A percentile compares a stretch with the other conserved stretches of the same genome.
These are phyloP conservation scores for Collybiopsis confluens DNA, from an alignment of 768 basidiomycete genomes.

Conservation along the genomic window DNA sequence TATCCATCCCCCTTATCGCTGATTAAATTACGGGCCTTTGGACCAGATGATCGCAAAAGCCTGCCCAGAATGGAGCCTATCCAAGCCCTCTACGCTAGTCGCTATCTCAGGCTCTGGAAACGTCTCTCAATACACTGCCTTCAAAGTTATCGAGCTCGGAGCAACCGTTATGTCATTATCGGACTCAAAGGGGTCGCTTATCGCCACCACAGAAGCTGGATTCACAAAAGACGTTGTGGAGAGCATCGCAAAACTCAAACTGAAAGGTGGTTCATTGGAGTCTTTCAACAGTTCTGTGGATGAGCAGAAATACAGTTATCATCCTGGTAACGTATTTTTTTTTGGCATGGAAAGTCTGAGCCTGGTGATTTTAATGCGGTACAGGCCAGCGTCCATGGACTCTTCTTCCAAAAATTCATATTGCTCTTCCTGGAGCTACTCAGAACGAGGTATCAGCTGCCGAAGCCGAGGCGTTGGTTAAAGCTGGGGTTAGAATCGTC, in stretches of 20 bases:
- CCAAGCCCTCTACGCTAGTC: constrained; percentile 42
- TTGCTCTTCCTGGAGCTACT: constrained; percentile 67
- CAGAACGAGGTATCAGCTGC: constrained; percentile 68
- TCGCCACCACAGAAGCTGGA: constrained; percentile 47
- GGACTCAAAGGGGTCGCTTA: constrained; percentile 69
- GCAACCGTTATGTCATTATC: constrained; percentile 67
- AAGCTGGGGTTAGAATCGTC: constrained; percentile 65
- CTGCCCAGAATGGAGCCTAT: constrained; percentile 52
- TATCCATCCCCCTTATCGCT: background rate
- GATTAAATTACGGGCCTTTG: background rate
- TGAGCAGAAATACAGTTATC: constrained; percentile 41
- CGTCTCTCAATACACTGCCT: constrained; percentile 71
- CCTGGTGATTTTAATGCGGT: constrained; percentile 9
- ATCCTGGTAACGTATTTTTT: constrained; percentile 33
- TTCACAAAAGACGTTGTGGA: constrained; percentile 55
- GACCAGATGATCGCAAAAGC: constrained; percentile 50
- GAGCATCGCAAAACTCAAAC: constrained; percentile 49
- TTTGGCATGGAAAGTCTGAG: too few species aligned
- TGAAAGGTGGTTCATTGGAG: constrained; percentile 47
- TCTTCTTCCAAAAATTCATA: constrained; percentile 55
- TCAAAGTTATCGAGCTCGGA: constrained; percentile 75
- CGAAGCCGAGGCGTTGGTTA: constrained; percentile 67
- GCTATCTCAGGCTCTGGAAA: constrained; percentile 68
- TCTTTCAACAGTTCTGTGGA: constrained; percentile 23
- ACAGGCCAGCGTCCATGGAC: constrained; percentile 64